Evolutionary conservation across 2,329 filamentous ascomycete genomes (phyloP).

Genomic region (Fusarium tupiense): DNA sequence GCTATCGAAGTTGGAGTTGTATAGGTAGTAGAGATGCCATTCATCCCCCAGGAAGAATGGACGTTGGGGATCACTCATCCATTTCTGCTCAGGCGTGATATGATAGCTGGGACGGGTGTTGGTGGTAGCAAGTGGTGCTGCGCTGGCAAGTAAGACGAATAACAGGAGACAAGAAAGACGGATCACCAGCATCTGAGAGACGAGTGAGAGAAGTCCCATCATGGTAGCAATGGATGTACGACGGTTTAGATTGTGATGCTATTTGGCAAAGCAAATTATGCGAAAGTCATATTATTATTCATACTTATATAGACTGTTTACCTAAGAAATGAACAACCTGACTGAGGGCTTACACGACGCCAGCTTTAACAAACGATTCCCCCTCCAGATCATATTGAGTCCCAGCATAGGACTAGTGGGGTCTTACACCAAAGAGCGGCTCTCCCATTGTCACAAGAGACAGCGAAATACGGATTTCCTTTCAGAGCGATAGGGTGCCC

Average conservation of each 20-base stretch:
- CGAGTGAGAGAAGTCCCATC: no score
- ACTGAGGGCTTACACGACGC: no score
- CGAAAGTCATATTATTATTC: fast-evolving
- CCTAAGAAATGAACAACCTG: no score
- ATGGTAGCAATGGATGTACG: background rate
- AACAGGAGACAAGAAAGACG: background rate
- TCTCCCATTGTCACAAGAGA: background rate
- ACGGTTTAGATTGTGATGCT: background rate
- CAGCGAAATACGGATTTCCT: fast-evolving
- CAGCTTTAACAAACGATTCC: background rate
- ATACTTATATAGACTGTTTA: background rate
- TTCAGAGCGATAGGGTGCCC: background rate
- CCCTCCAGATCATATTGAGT: background rate
- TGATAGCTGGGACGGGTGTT: background rate
- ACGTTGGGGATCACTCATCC: conserved; percentile 5
- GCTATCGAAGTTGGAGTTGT: background rate
- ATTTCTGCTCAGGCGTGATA: background rate
- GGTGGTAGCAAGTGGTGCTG: background rate
- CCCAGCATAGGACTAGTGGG: background rate
- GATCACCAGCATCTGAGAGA: background rate
- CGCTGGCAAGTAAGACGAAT: background rate
- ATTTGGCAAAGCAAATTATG: fast-evolving
- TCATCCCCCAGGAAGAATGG: background rate
- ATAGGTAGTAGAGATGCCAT: background rate
- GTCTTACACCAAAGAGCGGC: background rate